These are phyloP conservation scores for Fragilaria crotonensis DNA, from an alignment of 108 stramenopile species.

Conservation along the genomic window DNA sequence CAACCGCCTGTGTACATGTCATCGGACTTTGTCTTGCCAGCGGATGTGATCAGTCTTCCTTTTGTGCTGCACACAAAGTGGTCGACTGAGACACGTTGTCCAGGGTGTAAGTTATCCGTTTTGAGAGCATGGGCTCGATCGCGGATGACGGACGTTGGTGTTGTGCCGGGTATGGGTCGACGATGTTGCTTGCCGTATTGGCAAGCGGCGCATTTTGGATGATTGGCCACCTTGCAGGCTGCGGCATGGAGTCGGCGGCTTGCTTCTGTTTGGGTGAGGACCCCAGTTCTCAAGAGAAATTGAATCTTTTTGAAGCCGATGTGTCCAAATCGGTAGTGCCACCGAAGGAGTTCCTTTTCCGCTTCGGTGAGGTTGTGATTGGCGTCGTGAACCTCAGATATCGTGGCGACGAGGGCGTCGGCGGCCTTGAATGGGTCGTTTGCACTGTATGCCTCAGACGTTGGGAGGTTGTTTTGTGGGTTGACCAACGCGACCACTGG, in stretches of 20 bases:
- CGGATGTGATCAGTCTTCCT: not conserved
- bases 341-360: constrained; percentile 7
- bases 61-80: no score
- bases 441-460: no score
- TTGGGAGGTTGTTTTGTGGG: no score
- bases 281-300: not conserved
- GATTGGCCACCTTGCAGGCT: not conserved
- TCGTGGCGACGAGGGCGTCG: no score
- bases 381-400: no score
- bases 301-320: constrained; percentile 5
- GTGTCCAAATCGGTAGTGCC: constrained; percentile 28
- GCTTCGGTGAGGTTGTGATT: not conserved
- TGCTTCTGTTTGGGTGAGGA: not conserved
- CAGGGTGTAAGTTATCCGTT: not conserved
- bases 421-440: no score
- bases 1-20: no score
- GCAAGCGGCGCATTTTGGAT: not conserved
- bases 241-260: not conserved
- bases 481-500: no score
- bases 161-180: not conserved
- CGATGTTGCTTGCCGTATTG: constrained; percentile 1
- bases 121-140: no score
- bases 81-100: not conserved
- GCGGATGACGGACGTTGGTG: not conserved
- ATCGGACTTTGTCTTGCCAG: not conserved